Evolutionary conservation across 78 protist species (phyloP), one percentile per base, ranked within the genome.

Genomic region (Cavenderia fasciculata): DNA sequence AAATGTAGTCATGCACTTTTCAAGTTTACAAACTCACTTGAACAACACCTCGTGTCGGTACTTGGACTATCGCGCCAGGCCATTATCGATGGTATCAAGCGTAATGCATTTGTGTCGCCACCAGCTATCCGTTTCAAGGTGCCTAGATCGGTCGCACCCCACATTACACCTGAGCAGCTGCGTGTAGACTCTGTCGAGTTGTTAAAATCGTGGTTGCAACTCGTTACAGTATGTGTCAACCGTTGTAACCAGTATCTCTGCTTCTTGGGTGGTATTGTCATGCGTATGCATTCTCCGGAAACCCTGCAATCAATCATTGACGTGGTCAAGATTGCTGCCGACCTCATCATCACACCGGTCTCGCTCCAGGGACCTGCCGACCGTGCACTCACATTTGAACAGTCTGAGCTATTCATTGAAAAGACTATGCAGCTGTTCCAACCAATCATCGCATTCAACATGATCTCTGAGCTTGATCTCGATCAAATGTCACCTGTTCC

Each of bases 231-330:
- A 2, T 59, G 65, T 19, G 70, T 82, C 59, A 82, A 82, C 33
- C 36, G 73, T 38, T 40, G 49, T 1, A 52, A 56, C 16, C 69
- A 82, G 11, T 82, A 68, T 46, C 78, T 82, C 54, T 82, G 90
- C 68, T 82, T 68, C 23, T 46, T 82, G 16, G 90, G 90, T 44
- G 90, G 90, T 12, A 63, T 82, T 1, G 90, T 82, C 34, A 75
- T 75, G n/a, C n/a, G n/a, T n/a, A n/a, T n/a, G n/a, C n/a, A n/a
- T n/a, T n/a, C n/a, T n/a, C n/a, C n/a, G n/a, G n/a, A n/a, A n/a
- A n/a, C n/a, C n/a, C n/a, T n/a, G n/a, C n/a, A n/a, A n/a, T n/a
- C n/a, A n/a, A n/a, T n/a, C n/a, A n/a, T n/a, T n/a, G n/a, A n/a
- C n/a, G n/a, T n/a, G n/a, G n/a, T n/a, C n/a, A n/a, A n/a, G n/a